Evolutionary conservation across 768 basidiomycete species (phyloP).

Genomic region (Cystofilobasidium capitatum): DNA sequence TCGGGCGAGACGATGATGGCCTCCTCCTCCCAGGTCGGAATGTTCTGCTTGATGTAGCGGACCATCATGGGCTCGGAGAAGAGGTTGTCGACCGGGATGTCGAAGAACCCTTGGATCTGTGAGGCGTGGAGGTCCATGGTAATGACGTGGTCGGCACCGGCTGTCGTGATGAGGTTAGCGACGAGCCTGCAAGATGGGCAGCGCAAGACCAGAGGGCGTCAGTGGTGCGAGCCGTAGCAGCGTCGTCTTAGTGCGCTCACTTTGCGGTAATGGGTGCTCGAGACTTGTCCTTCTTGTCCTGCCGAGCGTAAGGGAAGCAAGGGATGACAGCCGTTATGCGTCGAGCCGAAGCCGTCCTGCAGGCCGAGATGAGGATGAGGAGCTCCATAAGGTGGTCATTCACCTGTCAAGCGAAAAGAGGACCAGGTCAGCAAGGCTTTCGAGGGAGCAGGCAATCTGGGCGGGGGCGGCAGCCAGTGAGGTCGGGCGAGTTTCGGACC

Average conservation of each 20-base stretch:
- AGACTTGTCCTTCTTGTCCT: constrained; percentile 99
- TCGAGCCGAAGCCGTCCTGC: constrained; percentile 97
- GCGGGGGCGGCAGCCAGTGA: background rate
- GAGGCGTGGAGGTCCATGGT: constrained; percentile 99
- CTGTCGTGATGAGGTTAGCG: constrained; percentile 84
- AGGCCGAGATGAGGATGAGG: constrained; percentile 86
- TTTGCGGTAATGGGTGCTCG: constrained; percentile 96
- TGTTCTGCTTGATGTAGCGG: constrained; percentile 85
- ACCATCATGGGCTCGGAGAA: constrained; percentile 94
- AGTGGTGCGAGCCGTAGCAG: too few species aligned
- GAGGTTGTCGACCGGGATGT: constrained; percentile 98
- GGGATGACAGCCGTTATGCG: constrained; percentile 98
- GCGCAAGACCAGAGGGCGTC: background rate
- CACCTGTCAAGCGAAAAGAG: constrained; percentile 11
- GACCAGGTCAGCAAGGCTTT: background rate
- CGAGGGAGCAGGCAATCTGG: background rate
- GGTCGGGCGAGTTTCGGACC: background rate
- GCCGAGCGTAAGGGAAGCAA: constrained; percentile 89
- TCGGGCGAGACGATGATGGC: constrained; percentile 96
- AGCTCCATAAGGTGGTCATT: constrained; percentile 69
- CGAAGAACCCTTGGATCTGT: constrained; percentile 99
- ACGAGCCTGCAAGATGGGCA: constrained; percentile 49
- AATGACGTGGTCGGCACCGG: constrained; percentile 93
- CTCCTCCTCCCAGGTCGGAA: constrained; percentile 57
- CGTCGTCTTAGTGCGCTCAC: too few species aligned